These are phyloP conservation scores for Apiospora rasikravindrae DNA, from an alignment of 2,329 filamentous ascomycete species.

Conservation along the genomic window DNA sequence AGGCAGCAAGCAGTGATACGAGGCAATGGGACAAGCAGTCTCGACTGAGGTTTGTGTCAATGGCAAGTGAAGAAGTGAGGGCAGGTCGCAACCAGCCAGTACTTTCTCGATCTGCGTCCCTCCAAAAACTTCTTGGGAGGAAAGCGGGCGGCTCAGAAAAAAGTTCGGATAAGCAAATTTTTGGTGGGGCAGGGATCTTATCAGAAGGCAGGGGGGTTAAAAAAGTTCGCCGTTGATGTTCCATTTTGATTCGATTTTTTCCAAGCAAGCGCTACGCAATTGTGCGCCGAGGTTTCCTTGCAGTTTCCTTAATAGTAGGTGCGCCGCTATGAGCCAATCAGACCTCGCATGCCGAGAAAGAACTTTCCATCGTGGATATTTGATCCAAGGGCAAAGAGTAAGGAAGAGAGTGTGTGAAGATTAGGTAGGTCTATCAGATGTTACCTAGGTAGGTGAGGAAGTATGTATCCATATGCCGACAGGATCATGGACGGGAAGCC, in stretches of 20 bases:
- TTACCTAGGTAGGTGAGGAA: not conserved
- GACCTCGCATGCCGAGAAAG: not conserved
- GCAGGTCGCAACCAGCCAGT: not conserved
- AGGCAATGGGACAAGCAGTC: too few species aligned
- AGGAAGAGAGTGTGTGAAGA: not conserved
- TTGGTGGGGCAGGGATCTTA: conserved; percentile 15
- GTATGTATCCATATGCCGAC: not conserved
- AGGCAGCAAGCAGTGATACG: not conserved
- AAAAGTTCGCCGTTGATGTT: conserved; percentile 4
- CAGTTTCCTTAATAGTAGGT: not conserved
- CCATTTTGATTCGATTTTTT: conserved; percentile 10
- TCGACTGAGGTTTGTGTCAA: not conserved
- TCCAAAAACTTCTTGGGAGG: conserved; percentile 9
- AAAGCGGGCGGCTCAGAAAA: conserved; percentile 10
- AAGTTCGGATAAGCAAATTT: conserved; percentile 18
- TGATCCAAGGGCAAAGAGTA: not conserved
- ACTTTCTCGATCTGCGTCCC: not conserved
- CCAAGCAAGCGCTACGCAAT: conserved; percentile 1
- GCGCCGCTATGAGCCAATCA: not conserved
- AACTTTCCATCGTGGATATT: too few species aligned
- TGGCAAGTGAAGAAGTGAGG: conserved; percentile 1
- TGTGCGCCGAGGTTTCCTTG: conserved; percentile 18
- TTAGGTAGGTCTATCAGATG: too few species aligned
- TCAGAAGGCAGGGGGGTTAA: not conserved
- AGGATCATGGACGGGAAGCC: not conserved